phyloP scores from a whole-genome alignment of 768 basidiomycete genomes.

The Bullera alba region DNA sequence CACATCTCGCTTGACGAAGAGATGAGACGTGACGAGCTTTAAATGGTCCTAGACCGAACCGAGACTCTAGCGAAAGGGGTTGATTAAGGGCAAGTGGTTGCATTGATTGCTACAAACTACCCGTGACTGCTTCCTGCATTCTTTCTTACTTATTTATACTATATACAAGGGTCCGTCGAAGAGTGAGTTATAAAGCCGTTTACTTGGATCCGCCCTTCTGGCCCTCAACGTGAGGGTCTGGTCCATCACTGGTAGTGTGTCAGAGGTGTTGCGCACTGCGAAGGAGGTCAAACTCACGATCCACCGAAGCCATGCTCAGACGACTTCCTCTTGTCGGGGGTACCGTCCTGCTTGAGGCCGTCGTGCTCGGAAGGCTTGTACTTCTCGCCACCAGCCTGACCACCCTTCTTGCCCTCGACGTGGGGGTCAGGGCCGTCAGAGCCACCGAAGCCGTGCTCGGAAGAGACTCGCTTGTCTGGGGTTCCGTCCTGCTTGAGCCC shows the following conservation, averaged over 20 bases:
- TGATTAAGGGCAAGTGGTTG: too few species aligned
- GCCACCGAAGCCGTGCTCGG: conserved; percentile 29
- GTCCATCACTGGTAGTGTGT: conserved; percentile 28
- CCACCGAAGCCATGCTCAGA: conserved; percentile 47
- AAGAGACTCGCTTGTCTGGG: conserved; percentile 7
- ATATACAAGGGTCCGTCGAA: too few species aligned
- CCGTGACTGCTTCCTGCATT: too few species aligned
- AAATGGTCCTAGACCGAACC: too few species aligned
- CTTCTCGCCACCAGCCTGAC: conserved; percentile 22
- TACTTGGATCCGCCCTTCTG: conserved; percentile 38
- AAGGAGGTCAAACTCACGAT: conserved; percentile 24
- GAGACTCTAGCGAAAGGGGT: too few species aligned
- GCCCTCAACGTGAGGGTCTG: conserved; percentile 42
- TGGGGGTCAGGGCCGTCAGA: conserved; percentile 44
- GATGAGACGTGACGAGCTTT: too few species aligned
- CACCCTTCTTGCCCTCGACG: conserved; percentile 45
- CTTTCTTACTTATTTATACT: too few species aligned
- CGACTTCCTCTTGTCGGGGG: conserved; percentile 39
- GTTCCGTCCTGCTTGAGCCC: neutral
- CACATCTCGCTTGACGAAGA: too few species aligned
- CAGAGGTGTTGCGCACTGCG: neutral
- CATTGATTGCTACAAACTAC: too few species aligned
- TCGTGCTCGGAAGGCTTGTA: conserved; percentile 47
- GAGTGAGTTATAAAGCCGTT: too few species aligned
- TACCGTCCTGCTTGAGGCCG: conserved; percentile 43